Percentiles rank a stretch among this genome's conserved stretches.
These are phyloP conservation scores for Cladophialophora exuberans DNA, from an alignment of 2,329 filamentous ascomycete species.

Conservation along the genomic window DNA sequence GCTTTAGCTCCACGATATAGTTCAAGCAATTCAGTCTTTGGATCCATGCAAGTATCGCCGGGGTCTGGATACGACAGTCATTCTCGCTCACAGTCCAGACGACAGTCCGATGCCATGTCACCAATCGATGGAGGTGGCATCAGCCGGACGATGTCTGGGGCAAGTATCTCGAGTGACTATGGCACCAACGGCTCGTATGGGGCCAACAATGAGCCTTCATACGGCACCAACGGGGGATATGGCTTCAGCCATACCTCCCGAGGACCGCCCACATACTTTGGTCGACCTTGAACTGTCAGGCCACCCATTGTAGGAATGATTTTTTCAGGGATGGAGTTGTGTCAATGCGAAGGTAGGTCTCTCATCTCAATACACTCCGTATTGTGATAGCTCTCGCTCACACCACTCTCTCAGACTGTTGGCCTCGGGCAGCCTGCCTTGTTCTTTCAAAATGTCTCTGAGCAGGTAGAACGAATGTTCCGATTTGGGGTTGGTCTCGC, in stretches of 20 bases:
- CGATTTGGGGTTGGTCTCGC: constrained; percentile 22
- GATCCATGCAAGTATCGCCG: constrained; percentile 11
- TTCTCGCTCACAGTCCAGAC: constrained; percentile 14
- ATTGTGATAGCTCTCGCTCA: constrained; percentile 9
- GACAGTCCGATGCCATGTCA: constrained; percentile 22
- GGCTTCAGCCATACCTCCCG: neutral
- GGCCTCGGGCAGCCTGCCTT: constrained; percentile 17
- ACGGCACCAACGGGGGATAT: neutral
- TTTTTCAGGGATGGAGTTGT: neutral
- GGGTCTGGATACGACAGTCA: constrained; percentile 9
- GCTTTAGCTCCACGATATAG: constrained; percentile 11
- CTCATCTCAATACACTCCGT: neutral
- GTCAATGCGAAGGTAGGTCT: constrained; percentile 6
- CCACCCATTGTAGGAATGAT: neutral
- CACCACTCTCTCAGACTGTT: constrained; percentile 20
- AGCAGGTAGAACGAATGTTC: constrained; percentile 19
- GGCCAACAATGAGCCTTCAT: constrained; percentile 1
- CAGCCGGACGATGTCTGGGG: constrained; percentile 20
- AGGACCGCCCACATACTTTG: constrained; percentile 1
- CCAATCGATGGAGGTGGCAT: constrained; percentile 9
- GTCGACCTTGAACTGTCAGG: neutral
- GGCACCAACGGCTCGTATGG: constrained; percentile 21
- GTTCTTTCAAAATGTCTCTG: constrained; percentile 15
- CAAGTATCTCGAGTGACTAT: constrained; percentile 19
- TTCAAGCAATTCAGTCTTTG: constrained; percentile 19